Conservation (phyloP, 768 basidiomycete genomes). For the Wakefieldia striispora region DNA sequence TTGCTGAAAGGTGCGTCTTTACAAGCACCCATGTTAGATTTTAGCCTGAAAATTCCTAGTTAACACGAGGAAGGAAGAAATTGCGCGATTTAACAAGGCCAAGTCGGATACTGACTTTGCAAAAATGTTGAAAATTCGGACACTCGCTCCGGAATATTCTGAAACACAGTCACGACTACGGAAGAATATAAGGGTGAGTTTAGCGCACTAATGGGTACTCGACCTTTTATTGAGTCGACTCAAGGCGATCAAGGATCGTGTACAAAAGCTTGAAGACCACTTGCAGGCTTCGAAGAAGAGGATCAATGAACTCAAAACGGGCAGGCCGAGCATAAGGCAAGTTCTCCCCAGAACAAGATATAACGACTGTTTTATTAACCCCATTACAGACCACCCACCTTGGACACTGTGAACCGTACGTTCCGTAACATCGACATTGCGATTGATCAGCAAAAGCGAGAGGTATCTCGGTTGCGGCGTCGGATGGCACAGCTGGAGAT, state of each 20-base stretch:
- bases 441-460: slow-evolving; percentile 57
- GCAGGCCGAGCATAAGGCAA: slow-evolving; percentile 62
- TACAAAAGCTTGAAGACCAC: slow-evolving; percentile 78
- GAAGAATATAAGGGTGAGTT: slow-evolving; percentile 63
- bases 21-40: background rate
- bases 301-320: slow-evolving; percentile 57
- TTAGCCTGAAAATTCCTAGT: slow-evolving; percentile 42
- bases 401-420: slow-evolving; percentile 81
- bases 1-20: slow-evolving; percentile 60
- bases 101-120: slow-evolving; percentile 77
- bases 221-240: slow-evolving; percentile 5
- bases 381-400: slow-evolving; percentile 64
- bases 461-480: slow-evolving; percentile 49
- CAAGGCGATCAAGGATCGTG: slow-evolving; percentile 66
- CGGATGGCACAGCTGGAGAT: slow-evolving; percentile 54
- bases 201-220: background rate
- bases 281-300: slow-evolving; percentile 69
- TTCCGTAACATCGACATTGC: slow-evolving; percentile 82
- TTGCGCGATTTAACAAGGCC: slow-evolving; percentile 74
- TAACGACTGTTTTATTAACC: background rate
- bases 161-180: slow-evolving; percentile 80
- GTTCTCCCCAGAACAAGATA: slow-evolving; percentile 18
- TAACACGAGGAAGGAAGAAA: slow-evolving; percentile 80
- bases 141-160: slow-evolving; percentile 85
- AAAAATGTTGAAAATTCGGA: slow-evolving; percentile 66